These are phyloP conservation scores for Theobroma cacao DNA, from an alignment of 345 rosid genomes.

Conservation along the genomic window DNA sequence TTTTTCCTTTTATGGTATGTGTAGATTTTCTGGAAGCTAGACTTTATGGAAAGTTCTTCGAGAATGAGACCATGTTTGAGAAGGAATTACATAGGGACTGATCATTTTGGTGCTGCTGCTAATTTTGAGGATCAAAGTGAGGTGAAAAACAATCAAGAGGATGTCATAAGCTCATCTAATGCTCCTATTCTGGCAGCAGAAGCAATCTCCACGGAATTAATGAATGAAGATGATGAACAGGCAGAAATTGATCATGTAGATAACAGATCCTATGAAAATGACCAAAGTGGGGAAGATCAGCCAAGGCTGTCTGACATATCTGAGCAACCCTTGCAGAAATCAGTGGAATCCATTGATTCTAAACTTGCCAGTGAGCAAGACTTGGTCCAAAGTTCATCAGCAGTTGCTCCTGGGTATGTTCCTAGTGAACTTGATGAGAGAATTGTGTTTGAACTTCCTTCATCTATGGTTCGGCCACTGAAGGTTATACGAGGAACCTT, in stretches of 20 bases:
- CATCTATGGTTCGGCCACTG: conserved; percentile 94
- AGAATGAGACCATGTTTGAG: conserved; percentile 93
- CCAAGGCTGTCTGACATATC: conserved; percentile 42
- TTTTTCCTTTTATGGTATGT: conserved; percentile 17
- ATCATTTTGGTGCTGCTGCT: conserved; percentile 96
- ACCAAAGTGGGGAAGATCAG: conserved; percentile 41
- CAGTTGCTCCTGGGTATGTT: conserved; percentile 77
- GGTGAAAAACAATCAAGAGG: conserved; percentile 38
- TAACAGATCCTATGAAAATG: conserved; percentile 40
- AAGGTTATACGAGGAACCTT: conserved; percentile 85
- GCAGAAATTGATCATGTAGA: conserved; percentile 57
- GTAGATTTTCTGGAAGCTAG: conserved; percentile 97
- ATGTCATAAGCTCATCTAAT: conserved; percentile 51
- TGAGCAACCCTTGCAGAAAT: conserved; percentile 46
- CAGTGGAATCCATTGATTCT: conserved; percentile 47
- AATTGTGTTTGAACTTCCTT: conserved; percentile 84
- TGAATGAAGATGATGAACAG: conserved; percentile 82
- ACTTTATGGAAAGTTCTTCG: conserved; percentile 89
- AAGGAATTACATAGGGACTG: conserved; percentile 73
- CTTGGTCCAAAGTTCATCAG: conserved; percentile 46
- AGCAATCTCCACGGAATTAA: conserved; percentile 71
- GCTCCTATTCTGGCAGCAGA: conserved; percentile 82
- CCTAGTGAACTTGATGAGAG: conserved; percentile 91
- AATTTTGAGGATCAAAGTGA: conserved; percentile 64
- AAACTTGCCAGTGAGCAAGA: conserved; percentile 50